These are phyloP conservation scores for Sphaceloma murrayae DNA, from an alignment of 2,329 filamentous ascomycete genomes.

Conservation along the genomic window DNA sequence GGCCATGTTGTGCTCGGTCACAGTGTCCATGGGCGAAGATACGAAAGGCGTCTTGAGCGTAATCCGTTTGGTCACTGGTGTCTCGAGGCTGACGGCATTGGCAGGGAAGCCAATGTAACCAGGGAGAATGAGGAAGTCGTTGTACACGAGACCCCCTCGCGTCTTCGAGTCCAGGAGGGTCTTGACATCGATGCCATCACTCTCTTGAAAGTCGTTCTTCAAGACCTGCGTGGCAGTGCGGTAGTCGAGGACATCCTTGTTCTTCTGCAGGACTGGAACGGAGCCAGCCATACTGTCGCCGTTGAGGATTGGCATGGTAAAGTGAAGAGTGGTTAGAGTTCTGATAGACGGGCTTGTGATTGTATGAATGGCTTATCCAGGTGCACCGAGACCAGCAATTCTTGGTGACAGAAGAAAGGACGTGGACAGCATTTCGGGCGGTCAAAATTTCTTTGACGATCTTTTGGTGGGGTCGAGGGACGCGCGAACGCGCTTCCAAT, in stretches of 20 bases:
- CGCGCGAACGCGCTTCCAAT: too few relatives aligned
- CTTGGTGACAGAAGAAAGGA: slow-evolving; percentile 15
- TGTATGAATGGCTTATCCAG: slow-evolving; percentile 12
- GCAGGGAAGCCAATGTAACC: slow-evolving; percentile 98
- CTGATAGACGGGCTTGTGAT: background rate
- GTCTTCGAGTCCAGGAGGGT: slow-evolving; percentile 83
- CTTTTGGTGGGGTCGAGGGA: background rate
- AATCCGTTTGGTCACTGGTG: slow-evolving; percentile 90
- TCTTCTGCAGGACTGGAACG: slow-evolving; percentile 36
- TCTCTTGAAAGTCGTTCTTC: slow-evolving; percentile 62
- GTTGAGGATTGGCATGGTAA: slow-evolving; percentile 65
- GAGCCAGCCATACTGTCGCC: slow-evolving; percentile 46
- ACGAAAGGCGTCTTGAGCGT: slow-evolving; percentile 92
- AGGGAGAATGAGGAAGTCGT: slow-evolving; percentile 93
- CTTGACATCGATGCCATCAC: slow-evolving; percentile 79
- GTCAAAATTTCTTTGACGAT: slow-evolving; percentile 10
- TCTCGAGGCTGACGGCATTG: slow-evolving; percentile 77
- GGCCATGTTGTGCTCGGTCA: slow-evolving; percentile 98
- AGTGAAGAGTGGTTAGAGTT: too few relatives aligned
- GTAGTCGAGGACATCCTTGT: slow-evolving; percentile 57
- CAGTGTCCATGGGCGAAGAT: slow-evolving; percentile 98
- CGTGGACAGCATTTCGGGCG: background rate
- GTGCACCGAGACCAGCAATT: slow-evolving; percentile 14
- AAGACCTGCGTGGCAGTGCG: slow-evolving; percentile 69
- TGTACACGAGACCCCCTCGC: slow-evolving; percentile 93